Conservation (phyloP, 1,139 yeast genomes). For the Suhomyces atakaporum region DNA sequence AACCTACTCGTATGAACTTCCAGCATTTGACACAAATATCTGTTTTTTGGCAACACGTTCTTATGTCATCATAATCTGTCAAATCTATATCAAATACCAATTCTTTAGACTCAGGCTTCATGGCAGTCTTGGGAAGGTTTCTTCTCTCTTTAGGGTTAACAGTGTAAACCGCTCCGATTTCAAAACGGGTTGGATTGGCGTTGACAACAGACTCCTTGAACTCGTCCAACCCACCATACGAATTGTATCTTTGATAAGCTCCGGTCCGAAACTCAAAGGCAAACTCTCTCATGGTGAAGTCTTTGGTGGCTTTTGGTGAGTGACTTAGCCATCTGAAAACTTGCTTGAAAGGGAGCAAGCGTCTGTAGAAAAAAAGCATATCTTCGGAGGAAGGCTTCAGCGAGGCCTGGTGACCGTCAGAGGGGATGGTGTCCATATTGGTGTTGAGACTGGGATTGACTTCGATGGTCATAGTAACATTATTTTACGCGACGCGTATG, state of each 20-base stretch:
- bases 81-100: conserved; percentile 95
- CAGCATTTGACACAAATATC: conserved; percentile 88
- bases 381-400: conserved; percentile 58
- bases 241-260: conserved; percentile 86
- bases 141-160: conserved; percentile 86
- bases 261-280: conserved; percentile 88
- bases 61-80: conserved; percentile 90
- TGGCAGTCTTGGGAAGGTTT: conserved; percentile 71
- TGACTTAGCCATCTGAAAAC: conserved; percentile 90
- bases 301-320: conserved; percentile 66
- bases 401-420: conserved; percentile 3
- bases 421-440: conserved; percentile 5
- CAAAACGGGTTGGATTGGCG: conserved; percentile 88
- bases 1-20: conserved; percentile 89
- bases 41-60: conserved; percentile 92
- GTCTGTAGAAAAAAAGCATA: conserved; percentile 74
- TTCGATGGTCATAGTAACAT: conserved; percentile 4
- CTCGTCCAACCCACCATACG: conserved; percentile 66
- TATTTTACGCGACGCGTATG: conserved; percentile 9
- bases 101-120: conserved; percentile 83
- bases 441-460: conserved; percentile 1
- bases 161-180: conserved; percentile 89
- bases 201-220: conserved; percentile 72
- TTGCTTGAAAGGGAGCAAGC: conserved; percentile 68
- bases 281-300: conserved; percentile 86